Evolutionary conservation across 176 grass and related monocot genomes (phyloP).

Genomic region (Saccharum spontaneum): DNA sequence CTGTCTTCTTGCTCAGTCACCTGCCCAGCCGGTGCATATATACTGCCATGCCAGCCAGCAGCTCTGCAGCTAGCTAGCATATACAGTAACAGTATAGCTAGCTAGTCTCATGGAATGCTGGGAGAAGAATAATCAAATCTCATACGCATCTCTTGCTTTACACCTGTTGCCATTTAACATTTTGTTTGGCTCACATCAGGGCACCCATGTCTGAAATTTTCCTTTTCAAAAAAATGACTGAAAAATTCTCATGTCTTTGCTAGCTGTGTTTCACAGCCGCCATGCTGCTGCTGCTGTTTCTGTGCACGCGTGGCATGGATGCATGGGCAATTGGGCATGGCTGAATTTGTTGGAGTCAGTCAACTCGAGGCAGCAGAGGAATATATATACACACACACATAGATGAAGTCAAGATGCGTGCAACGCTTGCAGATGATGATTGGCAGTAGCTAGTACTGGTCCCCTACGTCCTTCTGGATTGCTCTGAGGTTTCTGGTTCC

Average conservation of each 20-base stretch:
- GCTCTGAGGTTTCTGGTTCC: not conserved
- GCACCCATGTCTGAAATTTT: not conserved
- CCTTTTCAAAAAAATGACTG: not conserved
- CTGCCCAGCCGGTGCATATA: conserved; percentile 41
- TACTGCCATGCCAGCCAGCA: not conserved
- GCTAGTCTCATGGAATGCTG: conserved; percentile 18
- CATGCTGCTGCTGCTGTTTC: not conserved
- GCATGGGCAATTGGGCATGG: not conserved
- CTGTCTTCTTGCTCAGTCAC: conserved; percentile 30
- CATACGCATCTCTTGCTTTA: conserved; percentile 22
- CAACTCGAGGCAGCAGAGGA: not conserved
- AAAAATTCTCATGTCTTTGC: not conserved
- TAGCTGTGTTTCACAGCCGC: not conserved
- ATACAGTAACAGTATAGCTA: not conserved
- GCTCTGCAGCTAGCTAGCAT: not conserved
- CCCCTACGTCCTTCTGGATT: not conserved
- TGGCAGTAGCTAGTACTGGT: not conserved
- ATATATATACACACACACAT: not conserved
- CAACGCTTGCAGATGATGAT: not conserved
- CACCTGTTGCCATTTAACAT: conserved; percentile 14
- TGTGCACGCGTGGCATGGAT: not conserved
- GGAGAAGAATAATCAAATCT: conserved; percentile 27
- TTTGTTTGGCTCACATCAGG: not conserved
- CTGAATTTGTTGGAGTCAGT: not conserved
- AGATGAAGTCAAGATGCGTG: not conserved